Conservation (phyloP, 768 basidiomycete genomes). For the Phallus indusiatus region DNA sequence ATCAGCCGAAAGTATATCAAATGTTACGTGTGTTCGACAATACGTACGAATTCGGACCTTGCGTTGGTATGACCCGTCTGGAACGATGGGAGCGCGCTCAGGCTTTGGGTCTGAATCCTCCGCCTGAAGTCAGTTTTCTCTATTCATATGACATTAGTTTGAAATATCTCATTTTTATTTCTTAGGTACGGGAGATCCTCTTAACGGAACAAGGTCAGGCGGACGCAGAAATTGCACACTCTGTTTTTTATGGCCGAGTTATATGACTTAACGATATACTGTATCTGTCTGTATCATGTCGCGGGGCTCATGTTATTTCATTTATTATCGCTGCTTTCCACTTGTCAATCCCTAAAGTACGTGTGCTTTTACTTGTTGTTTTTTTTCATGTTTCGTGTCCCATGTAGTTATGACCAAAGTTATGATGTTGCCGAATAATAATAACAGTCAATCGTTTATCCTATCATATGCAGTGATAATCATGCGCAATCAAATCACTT, state of each 20-base stretch:
- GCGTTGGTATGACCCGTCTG: conserved; percentile 67
- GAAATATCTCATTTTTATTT: conserved; percentile 7
- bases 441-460: background rate
- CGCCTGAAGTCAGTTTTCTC: conserved; percentile 48
- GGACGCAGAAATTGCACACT: conserved; percentile 43
- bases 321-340: background rate
- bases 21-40: conserved; percentile 76
- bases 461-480: background rate
- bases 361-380: background rate
- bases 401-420: background rate
- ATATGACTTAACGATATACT: background rate
- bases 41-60: conserved; percentile 74
- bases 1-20: conserved; percentile 53
- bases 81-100: conserved; percentile 84
- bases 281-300: background rate
- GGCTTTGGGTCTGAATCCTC: conserved; percentile 70
- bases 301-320: background rate
- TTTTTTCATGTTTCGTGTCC: background rate
- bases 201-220: conserved; percentile 55
- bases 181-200: conserved; percentile 71
- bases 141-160: background rate
- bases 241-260: conserved; percentile 46
- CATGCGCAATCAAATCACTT: no score
- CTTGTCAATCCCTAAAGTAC: background rate
- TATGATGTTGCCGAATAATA: background rate